phyloP scores from a whole-genome alignment of 2,329 filamentous ascomycete genomes.

The Alternaria arbusti region DNA sequence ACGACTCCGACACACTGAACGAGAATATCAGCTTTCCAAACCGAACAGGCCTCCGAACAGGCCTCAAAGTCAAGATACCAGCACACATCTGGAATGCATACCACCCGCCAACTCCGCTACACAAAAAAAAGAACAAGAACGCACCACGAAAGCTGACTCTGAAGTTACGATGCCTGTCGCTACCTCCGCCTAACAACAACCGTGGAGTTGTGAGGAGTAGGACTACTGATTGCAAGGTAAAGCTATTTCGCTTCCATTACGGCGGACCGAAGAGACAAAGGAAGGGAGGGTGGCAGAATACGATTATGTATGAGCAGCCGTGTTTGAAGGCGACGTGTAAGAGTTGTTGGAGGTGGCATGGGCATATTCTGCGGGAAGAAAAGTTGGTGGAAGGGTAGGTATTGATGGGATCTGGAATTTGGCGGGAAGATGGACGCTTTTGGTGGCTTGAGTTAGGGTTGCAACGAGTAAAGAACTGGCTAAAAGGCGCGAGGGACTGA shows the following conservation, averaged over 20 bases:
- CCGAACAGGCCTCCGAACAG: too few relatives aligned
- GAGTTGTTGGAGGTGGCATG: conserved; percentile 21
- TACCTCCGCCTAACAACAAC: too few relatives aligned
- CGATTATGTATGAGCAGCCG: conserved; percentile 16
- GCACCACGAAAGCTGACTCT: not conserved
- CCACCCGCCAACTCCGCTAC: not conserved
- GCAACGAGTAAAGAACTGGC: too few relatives aligned
- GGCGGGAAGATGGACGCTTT: too few relatives aligned
- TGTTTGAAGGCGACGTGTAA: conserved; percentile 21
- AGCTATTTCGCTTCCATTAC: conserved; percentile 21
- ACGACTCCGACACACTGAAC: not conserved
- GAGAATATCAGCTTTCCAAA: too few relatives aligned
- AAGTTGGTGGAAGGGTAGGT: too few relatives aligned
- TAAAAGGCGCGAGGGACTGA: too few relatives aligned
- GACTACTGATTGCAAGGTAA: conserved; percentile 30
- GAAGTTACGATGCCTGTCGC: not conserved
- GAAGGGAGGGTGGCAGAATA: conserved; percentile 7
- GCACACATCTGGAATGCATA: conserved; percentile 19
- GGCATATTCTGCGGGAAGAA: conserved; percentile 1
- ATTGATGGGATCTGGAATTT: too few relatives aligned
- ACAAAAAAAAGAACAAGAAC: not conserved
- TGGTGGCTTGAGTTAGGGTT: too few relatives aligned
- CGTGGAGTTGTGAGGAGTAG: too few relatives aligned
- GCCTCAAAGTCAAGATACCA: too few relatives aligned
- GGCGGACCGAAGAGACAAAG: conserved; percentile 14